phyloP scores from a whole-genome alignment of 768 basidiomycete genomes.

The Amanita pseudoporphyria region DNA sequence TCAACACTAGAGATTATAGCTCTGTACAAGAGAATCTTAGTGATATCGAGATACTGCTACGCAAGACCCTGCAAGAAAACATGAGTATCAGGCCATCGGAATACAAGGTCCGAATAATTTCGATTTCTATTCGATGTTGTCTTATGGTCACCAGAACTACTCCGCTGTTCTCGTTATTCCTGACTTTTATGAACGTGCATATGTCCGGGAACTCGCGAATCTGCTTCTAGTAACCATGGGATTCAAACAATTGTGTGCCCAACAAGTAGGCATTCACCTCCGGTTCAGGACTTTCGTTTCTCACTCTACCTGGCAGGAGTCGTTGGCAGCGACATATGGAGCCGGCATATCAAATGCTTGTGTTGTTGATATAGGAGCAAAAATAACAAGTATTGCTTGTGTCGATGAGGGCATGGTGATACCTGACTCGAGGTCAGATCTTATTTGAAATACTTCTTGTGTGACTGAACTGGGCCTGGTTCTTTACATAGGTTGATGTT shows the following conservation, averaged over 20 bases:
- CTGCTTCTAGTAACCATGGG: conserved; percentile 72
- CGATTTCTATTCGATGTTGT: neutral
- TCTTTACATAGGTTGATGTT: conserved; percentile 50
- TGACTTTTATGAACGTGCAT: conserved; percentile 80
- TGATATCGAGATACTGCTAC: conserved; percentile 69
- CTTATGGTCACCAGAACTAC: conserved; percentile 47
- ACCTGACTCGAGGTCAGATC: conserved; percentile 69
- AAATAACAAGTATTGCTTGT: conserved; percentile 77
- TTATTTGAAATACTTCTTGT: neutral
- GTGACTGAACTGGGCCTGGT: conserved; percentile 7
- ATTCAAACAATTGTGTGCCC: conserved; percentile 88
- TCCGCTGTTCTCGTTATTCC: conserved; percentile 87
- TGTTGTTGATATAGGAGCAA: conserved; percentile 90
- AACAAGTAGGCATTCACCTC: conserved; percentile 50
- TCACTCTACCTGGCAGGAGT: conserved; percentile 47
- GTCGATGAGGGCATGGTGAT: conserved; percentile 91
- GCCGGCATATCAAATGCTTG: conserved; percentile 94
- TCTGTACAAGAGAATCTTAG: conserved; percentile 62
- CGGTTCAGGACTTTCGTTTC: neutral
- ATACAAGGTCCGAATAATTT: conserved; percentile 42
- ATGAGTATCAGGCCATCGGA: conserved; percentile 42
- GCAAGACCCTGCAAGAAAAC: conserved; percentile 48
- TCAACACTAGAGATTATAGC: conserved; percentile 75
- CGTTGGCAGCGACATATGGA: conserved; percentile 87
- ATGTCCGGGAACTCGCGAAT: conserved; percentile 70